A percentile compares a stretch with the other conserved stretches of the same genome.
Evolutionary conservation across 1,284 basidiomycete species (phyloP).

Genomic region (Ceratobasidium sp.): DNA sequence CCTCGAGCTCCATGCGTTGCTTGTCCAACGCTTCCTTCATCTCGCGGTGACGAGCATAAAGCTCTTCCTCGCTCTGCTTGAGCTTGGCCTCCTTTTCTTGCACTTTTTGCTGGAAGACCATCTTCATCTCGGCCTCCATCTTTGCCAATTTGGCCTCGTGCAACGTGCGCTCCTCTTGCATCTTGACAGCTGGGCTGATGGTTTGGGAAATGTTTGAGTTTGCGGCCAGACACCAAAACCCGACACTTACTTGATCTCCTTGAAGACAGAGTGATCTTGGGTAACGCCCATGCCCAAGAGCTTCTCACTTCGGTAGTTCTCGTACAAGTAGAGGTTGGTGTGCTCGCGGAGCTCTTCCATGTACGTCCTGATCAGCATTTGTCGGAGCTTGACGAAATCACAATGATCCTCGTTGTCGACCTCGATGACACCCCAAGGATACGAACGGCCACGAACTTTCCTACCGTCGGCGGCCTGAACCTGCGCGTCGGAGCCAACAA

Average conservation of each 20-base stretch:
- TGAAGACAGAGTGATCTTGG: conserved; percentile 96
- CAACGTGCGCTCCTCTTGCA: conserved; percentile 92
- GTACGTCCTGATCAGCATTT: conserved; percentile 97
- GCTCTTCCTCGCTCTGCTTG: conserved; percentile 97
- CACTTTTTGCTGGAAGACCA: conserved; percentile 99
- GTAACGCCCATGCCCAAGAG: conserved; percentile 93
- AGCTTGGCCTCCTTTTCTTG: conserved; percentile 98
- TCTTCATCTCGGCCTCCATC: conserved; percentile 99
- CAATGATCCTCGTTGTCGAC: conserved; percentile 98
- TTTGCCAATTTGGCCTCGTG: conserved; percentile 96
- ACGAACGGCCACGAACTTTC: conserved; percentile 87
- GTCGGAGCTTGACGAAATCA: conserved; percentile 96
- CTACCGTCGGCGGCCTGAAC: conserved; percentile 86
- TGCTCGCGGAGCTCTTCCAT: conserved; percentile 98
- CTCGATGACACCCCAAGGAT: conserved; percentile 97
- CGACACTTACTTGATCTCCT: conserved; percentile 89
- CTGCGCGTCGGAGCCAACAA: conserved; percentile 88
- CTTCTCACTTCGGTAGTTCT: conserved; percentile 96
- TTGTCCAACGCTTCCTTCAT: conserved; percentile 99
- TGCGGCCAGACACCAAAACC: neutral
- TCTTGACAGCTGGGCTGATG: conserved; percentile 85
- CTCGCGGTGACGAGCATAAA: conserved; percentile 96
- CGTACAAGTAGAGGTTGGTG: conserved; percentile 92
- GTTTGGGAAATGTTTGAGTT: conserved; percentile 2
- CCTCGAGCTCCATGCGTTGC: conserved; percentile 93